Evolutionary conservation across 2,329 filamentous ascomycete genomes (phyloP).

Genomic region (Sclerotinia nivalis): DNA sequence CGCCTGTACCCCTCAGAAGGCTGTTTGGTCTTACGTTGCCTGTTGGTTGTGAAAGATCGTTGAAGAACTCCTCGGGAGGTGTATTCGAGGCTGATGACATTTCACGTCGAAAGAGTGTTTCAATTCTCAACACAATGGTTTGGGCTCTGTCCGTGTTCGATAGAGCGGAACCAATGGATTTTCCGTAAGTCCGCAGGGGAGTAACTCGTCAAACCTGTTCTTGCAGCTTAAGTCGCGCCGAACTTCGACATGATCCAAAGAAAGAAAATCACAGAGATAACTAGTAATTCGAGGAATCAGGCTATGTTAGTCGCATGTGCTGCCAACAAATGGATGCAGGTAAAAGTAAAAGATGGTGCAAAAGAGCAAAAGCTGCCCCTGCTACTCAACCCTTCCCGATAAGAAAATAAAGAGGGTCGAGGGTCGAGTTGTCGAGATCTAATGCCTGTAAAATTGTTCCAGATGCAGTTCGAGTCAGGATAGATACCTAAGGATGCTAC

Average conservation of each 20-base stretch:
- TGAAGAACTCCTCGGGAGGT: slow-evolving; percentile 54
- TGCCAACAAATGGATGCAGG: not conserved
- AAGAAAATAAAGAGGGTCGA: slow-evolving; percentile 1
- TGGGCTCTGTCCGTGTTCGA: not conserved
- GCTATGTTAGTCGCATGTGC: not conserved
- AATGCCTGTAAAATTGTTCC: not conserved
- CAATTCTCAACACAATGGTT: not conserved
- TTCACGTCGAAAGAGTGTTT: slow-evolving; percentile 12
- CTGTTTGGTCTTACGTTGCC: slow-evolving; percentile 39
- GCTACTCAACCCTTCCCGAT: not conserved
- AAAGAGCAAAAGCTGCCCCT: not conserved
- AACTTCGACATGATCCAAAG: not conserved
- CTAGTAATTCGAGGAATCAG: not conserved
- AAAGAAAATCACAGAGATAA: not conserved
- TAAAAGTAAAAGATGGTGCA: not conserved
- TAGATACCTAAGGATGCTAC: not conserved
- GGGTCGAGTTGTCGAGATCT: not conserved
- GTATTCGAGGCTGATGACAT: slow-evolving; percentile 42
- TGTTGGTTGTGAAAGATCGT: slow-evolving; percentile 51
- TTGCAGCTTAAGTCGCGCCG: not conserved
- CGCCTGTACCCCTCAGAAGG: slow-evolving; percentile 36
- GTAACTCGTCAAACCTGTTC: slow-evolving; percentile 8
- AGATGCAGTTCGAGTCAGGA: not conserved
- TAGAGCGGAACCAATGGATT: not conserved
- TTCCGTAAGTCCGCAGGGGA: slow-evolving; percentile 14